These are phyloP conservation scores for Tricholoma sp. DNA, from an alignment of 768 basidiomycete species.

Conservation along the genomic window DNA sequence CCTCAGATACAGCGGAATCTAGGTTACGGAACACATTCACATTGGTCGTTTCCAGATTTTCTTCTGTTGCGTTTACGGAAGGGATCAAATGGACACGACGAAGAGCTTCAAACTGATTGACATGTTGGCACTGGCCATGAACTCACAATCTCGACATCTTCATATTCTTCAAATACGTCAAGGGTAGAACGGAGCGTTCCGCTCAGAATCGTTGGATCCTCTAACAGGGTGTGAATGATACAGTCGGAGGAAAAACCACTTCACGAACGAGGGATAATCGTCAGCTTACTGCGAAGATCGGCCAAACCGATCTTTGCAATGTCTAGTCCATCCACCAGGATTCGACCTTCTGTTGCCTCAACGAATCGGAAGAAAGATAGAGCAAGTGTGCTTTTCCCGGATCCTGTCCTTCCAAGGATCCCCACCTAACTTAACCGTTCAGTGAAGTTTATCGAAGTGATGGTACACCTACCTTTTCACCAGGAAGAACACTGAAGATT, in stretches of 20 bases:
- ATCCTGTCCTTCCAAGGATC: conserved; percentile 66
- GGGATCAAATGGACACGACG: conserved; percentile 79
- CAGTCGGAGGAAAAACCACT: not conserved
- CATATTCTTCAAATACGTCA: conserved; percentile 83
- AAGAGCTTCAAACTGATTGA: conserved; percentile 68
- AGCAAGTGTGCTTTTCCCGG: conserved; percentile 76
- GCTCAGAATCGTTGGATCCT: conserved; percentile 87
- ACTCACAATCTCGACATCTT: conserved; percentile 75
- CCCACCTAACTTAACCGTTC: conserved; percentile 43
- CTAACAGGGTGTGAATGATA: conserved; percentile 32
- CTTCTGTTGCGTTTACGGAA: conserved; percentile 42
- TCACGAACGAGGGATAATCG: conserved; percentile 54
- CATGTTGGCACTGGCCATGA: not conserved
- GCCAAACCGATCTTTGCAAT: conserved; percentile 77
- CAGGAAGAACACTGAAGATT: conserved; percentile 65
- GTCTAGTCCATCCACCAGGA: conserved; percentile 73
- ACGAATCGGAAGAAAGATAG: conserved; percentile 86
- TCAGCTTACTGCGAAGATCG: conserved; percentile 72
- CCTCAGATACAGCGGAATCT: conserved; percentile 73
- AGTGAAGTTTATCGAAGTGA: not conserved
- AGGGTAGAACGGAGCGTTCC: conserved; percentile 77
- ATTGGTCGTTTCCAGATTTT: conserved; percentile 50
- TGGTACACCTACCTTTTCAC: conserved; percentile 58
- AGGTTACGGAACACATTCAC: conserved; percentile 72
- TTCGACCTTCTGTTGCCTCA: conserved; percentile 74